These are phyloP conservation scores for Nicotiana knightiana DNA, from an alignment of 257 asterid genomes.

Conservation along the genomic window DNA sequence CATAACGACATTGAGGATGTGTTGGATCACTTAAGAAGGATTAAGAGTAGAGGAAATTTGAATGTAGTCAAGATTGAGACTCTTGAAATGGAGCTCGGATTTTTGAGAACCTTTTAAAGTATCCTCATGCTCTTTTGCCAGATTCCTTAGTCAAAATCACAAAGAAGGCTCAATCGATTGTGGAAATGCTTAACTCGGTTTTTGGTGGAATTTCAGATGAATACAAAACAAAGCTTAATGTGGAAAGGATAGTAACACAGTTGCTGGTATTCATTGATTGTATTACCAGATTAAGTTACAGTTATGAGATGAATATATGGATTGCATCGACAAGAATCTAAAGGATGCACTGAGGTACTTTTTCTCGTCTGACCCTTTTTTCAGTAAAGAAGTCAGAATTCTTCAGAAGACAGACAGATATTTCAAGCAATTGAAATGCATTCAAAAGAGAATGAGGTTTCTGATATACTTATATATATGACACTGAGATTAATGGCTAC, in stretches of 20 bases:
- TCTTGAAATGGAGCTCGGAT: not conserved
- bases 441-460: not conserved
- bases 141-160: not conserved
- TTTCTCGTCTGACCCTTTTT: no score
- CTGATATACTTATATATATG: not conserved
- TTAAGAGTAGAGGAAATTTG: not conserved
- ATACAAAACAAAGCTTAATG: not conserved
- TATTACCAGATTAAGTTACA: not conserved
- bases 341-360: not conserved
- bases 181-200: not conserved
- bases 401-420: not conserved
- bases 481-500: not conserved
- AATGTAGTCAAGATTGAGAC: rapidly evolving
- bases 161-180: no score
- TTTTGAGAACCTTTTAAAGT: not conserved
- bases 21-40: not conserved
- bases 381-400: not conserved
- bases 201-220: not conserved
- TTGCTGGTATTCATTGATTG: not conserved
- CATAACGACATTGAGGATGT: not conserved
- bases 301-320: not conserved
- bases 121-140: not conserved
- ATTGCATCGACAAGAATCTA: not conserved
- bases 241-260: not conserved
- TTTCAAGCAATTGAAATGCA: not conserved